Evolutionary conservation across 176 grass and related monocot species (phyloP).

Genomic region (Cenchrus americanus): DNA sequence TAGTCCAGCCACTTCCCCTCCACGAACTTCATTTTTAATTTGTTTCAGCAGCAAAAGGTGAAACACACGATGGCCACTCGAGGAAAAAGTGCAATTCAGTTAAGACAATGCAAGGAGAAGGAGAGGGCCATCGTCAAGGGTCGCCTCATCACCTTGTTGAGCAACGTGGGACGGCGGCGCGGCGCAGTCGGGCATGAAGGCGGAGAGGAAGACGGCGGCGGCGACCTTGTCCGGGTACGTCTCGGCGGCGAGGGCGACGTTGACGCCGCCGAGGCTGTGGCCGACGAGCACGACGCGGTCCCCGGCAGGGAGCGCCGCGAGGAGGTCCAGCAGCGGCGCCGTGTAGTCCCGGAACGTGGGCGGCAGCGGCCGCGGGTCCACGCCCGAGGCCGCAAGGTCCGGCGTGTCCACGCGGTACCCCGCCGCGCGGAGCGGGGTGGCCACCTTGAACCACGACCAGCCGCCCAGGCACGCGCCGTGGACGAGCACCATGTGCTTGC

Average conservation of each 20-base stretch:
- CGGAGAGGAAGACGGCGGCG: slow-evolving; percentile 67
- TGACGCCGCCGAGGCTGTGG: slow-evolving; percentile 77
- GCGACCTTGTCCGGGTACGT: slow-evolving; percentile 80
- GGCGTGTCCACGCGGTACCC: slow-evolving; percentile 67
- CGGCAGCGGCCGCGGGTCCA: slow-evolving; percentile 52
- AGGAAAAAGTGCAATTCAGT: too few relatives aligned
- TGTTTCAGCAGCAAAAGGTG: background rate
- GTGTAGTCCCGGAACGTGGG: slow-evolving; percentile 75
- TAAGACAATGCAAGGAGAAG: too few relatives aligned
- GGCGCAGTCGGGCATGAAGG: slow-evolving; percentile 63
- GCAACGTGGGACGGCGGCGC: slow-evolving; percentile 54
- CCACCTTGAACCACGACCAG: slow-evolving; percentile 87
- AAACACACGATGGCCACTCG: too few relatives aligned
- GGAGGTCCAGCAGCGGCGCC: slow-evolving; percentile 62
- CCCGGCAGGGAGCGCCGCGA: slow-evolving; percentile 50
- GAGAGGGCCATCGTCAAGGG: too few relatives aligned
- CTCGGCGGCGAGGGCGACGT: slow-evolving; percentile 70
- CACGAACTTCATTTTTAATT: slow-evolving; percentile 26
- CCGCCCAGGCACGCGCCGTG: slow-evolving; percentile 77
- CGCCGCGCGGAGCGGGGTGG: slow-evolving; percentile 52
- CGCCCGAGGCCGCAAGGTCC: slow-evolving; percentile 79
- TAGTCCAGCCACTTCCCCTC: slow-evolving; percentile 47
- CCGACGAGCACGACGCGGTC: slow-evolving; percentile 75
- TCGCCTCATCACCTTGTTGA: slow-evolving; percentile 50
- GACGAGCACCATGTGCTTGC: slow-evolving; percentile 68